Evolutionary conservation across 2,329 filamentous ascomycete species (phyloP).

Genomic region (Trichophyton equinum): DNA sequence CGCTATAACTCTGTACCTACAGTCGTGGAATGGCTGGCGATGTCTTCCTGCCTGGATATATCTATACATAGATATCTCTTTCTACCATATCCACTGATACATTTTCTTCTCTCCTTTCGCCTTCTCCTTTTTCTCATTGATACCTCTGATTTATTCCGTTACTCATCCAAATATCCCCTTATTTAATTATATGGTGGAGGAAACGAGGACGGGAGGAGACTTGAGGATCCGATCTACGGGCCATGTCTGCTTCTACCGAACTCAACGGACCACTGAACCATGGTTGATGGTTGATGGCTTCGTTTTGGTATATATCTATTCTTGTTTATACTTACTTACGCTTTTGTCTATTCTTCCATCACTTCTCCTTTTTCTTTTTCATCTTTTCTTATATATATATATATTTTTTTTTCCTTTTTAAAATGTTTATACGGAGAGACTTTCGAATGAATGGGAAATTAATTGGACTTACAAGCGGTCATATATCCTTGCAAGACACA

Average conservation of each 20-base stretch:
- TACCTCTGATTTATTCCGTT: neutral
- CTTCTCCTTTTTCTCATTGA: neutral
- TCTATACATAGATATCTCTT: neutral
- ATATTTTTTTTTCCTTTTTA: neutral
- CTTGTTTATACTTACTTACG: conserved; percentile 1
- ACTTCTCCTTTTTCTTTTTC: neutral
- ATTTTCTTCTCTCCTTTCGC: neutral
- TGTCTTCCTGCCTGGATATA: neutral
- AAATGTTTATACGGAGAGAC: neutral
- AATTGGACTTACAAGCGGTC: neutral
- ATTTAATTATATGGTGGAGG: conserved; percentile 1
- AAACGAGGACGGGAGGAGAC: neutral
- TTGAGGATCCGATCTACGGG: neutral
- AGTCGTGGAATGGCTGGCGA: neutral
- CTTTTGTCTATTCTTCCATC: neutral
- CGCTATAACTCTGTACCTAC: neutral
- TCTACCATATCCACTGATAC: neutral
- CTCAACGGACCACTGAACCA: neutral
- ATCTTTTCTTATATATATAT: neutral
- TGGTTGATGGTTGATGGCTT: neutral
- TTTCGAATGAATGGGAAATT: neutral
- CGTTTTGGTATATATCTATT: neutral
- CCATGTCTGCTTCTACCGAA: neutral
- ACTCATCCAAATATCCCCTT: neutral
- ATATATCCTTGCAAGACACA: neutral